Evolutionary conservation across 495 filamentous ascomycete species (phyloP).

Genomic region (Aspergillus nanangensis): DNA sequence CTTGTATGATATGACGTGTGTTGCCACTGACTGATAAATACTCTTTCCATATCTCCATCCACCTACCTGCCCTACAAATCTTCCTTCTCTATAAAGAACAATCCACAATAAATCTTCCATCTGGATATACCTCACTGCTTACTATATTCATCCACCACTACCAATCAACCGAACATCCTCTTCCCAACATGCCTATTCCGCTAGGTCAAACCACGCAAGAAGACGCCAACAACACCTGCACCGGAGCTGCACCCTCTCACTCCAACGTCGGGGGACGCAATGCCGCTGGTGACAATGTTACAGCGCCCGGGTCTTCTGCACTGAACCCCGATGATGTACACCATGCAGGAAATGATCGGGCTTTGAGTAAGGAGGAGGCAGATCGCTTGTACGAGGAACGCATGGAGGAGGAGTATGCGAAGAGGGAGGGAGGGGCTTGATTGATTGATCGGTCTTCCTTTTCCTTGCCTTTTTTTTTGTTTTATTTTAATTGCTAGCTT

Average conservation of each 20-base stretch:
- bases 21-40: no score
- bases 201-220: not conserved
- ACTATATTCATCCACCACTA: not conserved
- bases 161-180: not conserved
- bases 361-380: slow-evolving; percentile 48
- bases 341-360: slow-evolving; percentile 13
- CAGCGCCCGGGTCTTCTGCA: not conserved
- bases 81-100: no score
- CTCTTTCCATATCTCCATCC: no score
- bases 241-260: not conserved
- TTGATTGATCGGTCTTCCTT: not conserved
- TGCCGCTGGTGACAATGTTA: not conserved
- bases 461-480: not conserved
- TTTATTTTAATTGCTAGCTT: no score
- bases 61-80: no score
- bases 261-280: not conserved
- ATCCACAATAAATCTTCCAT: no score
- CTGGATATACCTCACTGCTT: not conserved
- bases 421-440: slow-evolving; percentile 65
- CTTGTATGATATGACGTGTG: no score
- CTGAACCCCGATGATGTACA: not conserved
- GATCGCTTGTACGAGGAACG: slow-evolving; percentile 62
- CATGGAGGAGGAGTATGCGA: slow-evolving; percentile 79
- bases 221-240: not conserved
- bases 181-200: not conserved